Evolutionary conservation across 177 flowering plant genomes (phyloP).

Genomic region (Vitis hybrid): DNA sequence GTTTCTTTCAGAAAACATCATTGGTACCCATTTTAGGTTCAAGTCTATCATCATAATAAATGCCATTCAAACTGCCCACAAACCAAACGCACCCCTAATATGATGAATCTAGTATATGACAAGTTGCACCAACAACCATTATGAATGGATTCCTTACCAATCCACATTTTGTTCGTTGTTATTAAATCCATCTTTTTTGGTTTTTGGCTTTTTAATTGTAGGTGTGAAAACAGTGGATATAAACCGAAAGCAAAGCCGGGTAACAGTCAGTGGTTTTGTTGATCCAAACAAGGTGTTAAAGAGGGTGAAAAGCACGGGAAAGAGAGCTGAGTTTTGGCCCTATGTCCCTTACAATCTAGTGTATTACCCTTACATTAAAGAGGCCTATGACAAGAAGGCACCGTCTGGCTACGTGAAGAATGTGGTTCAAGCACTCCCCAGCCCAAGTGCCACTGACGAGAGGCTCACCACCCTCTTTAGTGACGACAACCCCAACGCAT

Average conservation of each 20-base stretch:
- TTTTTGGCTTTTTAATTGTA: background rate
- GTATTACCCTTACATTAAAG: constrained; percentile 40
- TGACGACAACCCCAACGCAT: constrained; percentile 51
- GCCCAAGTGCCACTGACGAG: constrained; percentile 31
- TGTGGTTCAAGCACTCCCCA: constrained; percentile 34
- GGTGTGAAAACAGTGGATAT: constrained; percentile 47
- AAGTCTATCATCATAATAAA: constrained; percentile 1
- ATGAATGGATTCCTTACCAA: background rate
- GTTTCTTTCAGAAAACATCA: too few relatives aligned
- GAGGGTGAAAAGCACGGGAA: constrained; percentile 47
- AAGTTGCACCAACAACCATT: too few relatives aligned
- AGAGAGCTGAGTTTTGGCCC: constrained; percentile 57
- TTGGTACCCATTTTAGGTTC: too few relatives aligned
- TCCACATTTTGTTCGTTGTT: background rate
- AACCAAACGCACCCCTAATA: background rate
- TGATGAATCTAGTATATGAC: background rate
- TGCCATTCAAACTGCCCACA: background rate
- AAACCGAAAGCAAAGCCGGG: constrained; percentile 44
- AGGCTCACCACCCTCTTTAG: constrained; percentile 33
- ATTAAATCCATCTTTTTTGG: background rate
- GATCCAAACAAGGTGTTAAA: constrained; percentile 52
- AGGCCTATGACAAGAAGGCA: constrained; percentile 54
- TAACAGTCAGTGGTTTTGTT: constrained; percentile 48
- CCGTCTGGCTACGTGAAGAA: constrained; percentile 48
- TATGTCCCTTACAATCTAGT: constrained; percentile 46